Conservation (phyloP, 345 rosid species). For the Eucalyptus virginea region DNA sequence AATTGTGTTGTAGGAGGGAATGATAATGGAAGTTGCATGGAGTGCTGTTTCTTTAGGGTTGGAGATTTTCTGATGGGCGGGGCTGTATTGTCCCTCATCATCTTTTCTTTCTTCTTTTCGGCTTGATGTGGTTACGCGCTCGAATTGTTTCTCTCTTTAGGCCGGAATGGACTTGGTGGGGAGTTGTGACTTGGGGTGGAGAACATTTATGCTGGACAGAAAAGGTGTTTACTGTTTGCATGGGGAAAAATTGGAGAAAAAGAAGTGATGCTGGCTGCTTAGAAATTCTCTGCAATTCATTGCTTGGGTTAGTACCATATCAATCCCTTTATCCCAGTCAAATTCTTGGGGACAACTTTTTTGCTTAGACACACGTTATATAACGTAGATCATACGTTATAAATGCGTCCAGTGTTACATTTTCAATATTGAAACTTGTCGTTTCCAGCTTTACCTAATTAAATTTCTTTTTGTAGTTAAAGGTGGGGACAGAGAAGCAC, state of each 20-base stretch:
- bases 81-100: not conserved
- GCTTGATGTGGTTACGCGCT: not conserved
- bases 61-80: not conserved
- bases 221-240: constrained; percentile 1
- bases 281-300: not conserved
- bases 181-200: not conserved
- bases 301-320: not conserved
- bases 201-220: constrained; percentile 14
- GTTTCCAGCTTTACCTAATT: not conserved
- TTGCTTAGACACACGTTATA: not conserved
- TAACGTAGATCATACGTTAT: not conserved
- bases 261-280: not conserved
- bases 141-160: not conserved
- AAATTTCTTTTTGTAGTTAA: not conserved
- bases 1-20: not conserved
- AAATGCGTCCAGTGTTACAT: not conserved
- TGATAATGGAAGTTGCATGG: not conserved
- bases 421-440: not conserved
- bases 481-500: not conserved
- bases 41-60: not conserved
- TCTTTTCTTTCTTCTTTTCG: not conserved
- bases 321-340: not conserved
- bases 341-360: not conserved
- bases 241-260: not conserved
- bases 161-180: not conserved